Conservation (phyloP, 1,284 basidiomycete species). For the Puccinia coronata region DNA sequence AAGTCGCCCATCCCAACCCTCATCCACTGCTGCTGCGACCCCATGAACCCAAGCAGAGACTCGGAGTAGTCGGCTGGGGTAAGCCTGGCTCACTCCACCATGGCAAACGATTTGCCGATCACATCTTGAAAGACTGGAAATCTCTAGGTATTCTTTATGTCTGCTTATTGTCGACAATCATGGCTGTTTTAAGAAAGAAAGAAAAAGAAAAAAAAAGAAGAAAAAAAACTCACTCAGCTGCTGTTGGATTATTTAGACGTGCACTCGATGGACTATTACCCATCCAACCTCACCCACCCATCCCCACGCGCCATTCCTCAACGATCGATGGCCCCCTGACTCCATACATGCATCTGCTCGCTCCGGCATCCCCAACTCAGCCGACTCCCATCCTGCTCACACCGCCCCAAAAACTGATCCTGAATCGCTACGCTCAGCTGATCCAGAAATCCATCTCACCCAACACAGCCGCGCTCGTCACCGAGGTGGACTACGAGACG, state of each 20-base stretch:
- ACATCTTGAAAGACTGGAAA: not conserved
- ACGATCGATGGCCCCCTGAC: slow-evolving; percentile 1
- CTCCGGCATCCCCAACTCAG: slow-evolving; percentile 15
- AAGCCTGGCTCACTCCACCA: too few species aligned
- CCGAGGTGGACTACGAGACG: slow-evolving; percentile 1
- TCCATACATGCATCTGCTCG: not conserved
- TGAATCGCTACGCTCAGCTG: slow-evolving; percentile 12
- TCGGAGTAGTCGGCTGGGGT: too few species aligned
- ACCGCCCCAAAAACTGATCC: slow-evolving; percentile 10
- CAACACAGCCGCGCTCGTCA: not conserved
- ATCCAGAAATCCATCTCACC: not conserved
- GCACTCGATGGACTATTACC: slow-evolving; percentile 7
- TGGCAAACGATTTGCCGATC: slow-evolving; percentile 15
- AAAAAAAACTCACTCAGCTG: too few species aligned
- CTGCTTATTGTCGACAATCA: too few species aligned
- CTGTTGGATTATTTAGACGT: too few species aligned
- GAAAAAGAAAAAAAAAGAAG: too few species aligned
- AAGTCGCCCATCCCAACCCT: too few species aligned
- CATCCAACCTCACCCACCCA: not conserved
- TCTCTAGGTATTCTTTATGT: too few species aligned
- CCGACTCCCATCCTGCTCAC: slow-evolving; percentile 16
- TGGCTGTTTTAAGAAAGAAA: too few species aligned
- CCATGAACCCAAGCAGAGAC: too few species aligned
- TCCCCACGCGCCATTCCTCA: slow-evolving; percentile 9
- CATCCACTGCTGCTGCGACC: too few species aligned